Percentiles rank a stretch among this genome's conserved stretches.
These are phyloP conservation scores for Zea mays DNA, from an alignment of 176 grass and related monocot genomes.

Conservation along the genomic window DNA sequence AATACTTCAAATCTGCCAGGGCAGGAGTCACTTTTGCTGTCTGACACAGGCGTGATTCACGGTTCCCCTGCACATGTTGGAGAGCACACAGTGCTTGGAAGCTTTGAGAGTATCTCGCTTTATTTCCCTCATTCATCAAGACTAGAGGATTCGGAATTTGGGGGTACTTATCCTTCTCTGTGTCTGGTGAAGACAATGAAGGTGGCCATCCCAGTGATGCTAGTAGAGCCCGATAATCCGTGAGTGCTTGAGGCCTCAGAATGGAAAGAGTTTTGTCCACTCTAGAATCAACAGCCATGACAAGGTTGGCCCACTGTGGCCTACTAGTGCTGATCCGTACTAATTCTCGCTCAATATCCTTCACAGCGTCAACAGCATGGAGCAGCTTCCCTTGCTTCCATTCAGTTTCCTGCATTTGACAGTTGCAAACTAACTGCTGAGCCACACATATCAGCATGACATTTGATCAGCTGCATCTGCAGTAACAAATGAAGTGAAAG, in stretches of 20 bases:
- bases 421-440: neutral
- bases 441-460: neutral
- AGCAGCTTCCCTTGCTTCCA: constrained; percentile 71
- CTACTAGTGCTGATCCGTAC: constrained; percentile 45
- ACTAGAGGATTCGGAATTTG: constrained; percentile 74
- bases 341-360: constrained; percentile 70
- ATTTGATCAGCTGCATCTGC: constrained; percentile 2
- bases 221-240: constrained; percentile 80
- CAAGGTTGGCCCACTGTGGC: constrained; percentile 68
- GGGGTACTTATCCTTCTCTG: constrained; percentile 46
- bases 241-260: constrained; percentile 60
- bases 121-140: constrained; percentile 74
- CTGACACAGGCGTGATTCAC: constrained; percentile 49
- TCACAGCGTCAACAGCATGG: constrained; percentile 60
- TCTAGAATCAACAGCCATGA: constrained; percentile 88
- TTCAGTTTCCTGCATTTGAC: constrained; percentile 50
- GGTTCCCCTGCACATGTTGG: constrained; percentile 67
- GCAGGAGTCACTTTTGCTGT: constrained; percentile 20
- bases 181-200: constrained; percentile 62
- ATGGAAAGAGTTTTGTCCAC: constrained; percentile 76
- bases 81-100: constrained; percentile 81
- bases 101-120: constrained; percentile 70
- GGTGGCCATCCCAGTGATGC: constrained; percentile 82
- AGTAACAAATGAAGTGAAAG: constrained; percentile 5
- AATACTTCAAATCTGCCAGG: constrained; percentile 34